Evolutionary conservation across 2,329 filamentous ascomycete genomes (phyloP), one percentile per base, ranked within the genome.

Genomic region (Fusarium sp.): DNA sequence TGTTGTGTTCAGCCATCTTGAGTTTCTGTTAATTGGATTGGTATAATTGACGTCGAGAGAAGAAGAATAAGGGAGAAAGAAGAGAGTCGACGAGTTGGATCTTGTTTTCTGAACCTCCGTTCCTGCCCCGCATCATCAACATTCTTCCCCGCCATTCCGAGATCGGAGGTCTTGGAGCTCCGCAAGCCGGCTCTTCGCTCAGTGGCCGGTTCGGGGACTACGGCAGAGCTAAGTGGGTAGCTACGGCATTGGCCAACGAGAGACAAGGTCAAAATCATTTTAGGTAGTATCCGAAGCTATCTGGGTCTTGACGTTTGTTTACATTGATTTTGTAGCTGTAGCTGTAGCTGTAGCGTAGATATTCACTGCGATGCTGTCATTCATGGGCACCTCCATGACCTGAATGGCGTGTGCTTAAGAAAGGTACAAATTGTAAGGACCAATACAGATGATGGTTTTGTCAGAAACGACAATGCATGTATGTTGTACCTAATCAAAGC

Each of bases 1-100:
- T 91, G 70, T 93, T 93, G 78, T 89, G 90, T 50, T 87, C 84
- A 71, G 89, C 80, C 91, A 93, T 93, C 33, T 49, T 63, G 24
- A 35, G 15, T 61, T 39, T 45, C 3, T 44, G 15, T 32, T 46
- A 52, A 15, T 35, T 19, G 26, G 24, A 51, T 24, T 37, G 14
- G 8, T 8, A 24, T 7, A 46, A 59, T 50, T 26, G 26, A n/a
- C 20, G 30, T 45, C 13, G 20, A 40, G 10, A 53, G 9, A 35
- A 20, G 22, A 20, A 53, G 24, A 43, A 30, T 28, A 64, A 19
- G 35, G 35, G 30, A 61, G 20, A 50, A 40, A 49, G 50, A 64
- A 55, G 35, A 51, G 45, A 62, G 47, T 51, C 24, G 53, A 52
- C n/a, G 44, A 30, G 14, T 30, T 33, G n/a, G 52, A 48, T 30